Evolutionary conservation across 176 grass and related monocot genomes (phyloP).

Genomic region (Eragrostis curvula): DNA sequence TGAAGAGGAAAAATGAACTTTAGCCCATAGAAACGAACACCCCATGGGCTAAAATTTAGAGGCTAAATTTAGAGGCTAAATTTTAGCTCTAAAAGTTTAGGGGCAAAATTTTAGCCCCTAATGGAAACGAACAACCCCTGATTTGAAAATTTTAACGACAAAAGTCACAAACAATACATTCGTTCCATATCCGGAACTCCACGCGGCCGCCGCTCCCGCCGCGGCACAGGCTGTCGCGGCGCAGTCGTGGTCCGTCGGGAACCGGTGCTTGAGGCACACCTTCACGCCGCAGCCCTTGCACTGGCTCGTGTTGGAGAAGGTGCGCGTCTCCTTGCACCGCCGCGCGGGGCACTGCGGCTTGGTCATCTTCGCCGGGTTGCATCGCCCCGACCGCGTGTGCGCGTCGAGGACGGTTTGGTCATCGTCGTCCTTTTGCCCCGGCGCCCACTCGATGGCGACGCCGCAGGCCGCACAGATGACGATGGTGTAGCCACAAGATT

Average conservation of each 20-base stretch:
- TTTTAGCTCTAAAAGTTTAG: too few species aligned
- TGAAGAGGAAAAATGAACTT: too few species aligned
- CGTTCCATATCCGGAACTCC: constrained; percentile 11
- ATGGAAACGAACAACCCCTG: too few species aligned
- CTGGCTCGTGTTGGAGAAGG: constrained; percentile 61
- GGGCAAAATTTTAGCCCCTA: too few species aligned
- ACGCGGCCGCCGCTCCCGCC: constrained; percentile 11
- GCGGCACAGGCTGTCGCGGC: not conserved
- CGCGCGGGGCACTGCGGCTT: constrained; percentile 67
- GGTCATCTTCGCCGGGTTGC: constrained; percentile 66
- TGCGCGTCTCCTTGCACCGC: constrained; percentile 72
- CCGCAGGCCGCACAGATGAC: constrained; percentile 75
- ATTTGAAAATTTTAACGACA: too few species aligned
- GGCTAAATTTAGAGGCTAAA: too few species aligned
- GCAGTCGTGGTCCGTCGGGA: constrained; percentile 64
- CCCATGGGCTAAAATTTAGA: too few species aligned
- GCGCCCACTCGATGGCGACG: constrained; percentile 63
- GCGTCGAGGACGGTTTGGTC: constrained; percentile 30
- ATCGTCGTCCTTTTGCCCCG: constrained; percentile 36
- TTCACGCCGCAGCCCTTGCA: constrained; percentile 61
- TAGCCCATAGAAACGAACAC: too few species aligned
- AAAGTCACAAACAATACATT: too few species aligned
- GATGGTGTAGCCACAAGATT: constrained; percentile 52
- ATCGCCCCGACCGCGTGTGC: constrained; percentile 54
- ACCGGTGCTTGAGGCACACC: constrained; percentile 74